Conservation (phyloP, 1,284 basidiomycete genomes). For the Tetrapyrgos nigripes region DNA sequence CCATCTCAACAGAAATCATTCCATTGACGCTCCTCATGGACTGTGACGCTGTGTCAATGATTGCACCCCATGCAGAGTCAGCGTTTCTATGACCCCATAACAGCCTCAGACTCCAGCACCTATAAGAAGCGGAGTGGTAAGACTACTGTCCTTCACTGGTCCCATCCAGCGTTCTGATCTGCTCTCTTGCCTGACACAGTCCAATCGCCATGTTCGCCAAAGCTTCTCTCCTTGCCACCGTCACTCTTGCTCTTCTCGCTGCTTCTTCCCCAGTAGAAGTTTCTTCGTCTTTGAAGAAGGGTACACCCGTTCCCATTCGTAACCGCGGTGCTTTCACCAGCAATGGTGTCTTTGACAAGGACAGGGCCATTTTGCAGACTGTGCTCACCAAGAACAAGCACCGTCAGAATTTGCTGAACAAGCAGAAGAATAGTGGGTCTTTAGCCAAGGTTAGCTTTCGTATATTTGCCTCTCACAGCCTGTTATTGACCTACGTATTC, state of each 20-base stretch:
- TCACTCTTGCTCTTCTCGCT: slow-evolving; percentile 4
- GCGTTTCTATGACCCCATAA: too few relatives aligned
- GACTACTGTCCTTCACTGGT: background rate
- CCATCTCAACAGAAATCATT: too few relatives aligned
- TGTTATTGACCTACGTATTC: background rate
- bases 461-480: background rate
- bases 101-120: too few relatives aligned
- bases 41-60: too few relatives aligned
- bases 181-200: background rate
- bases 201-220: slow-evolving; percentile 7
- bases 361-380: slow-evolving; percentile 23
- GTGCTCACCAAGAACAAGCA: slow-evolving; percentile 30
- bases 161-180: background rate
- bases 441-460: slow-evolving; percentile 17
- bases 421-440: slow-evolving; percentile 28
- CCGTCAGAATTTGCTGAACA: slow-evolving; percentile 30
- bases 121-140: background rate
- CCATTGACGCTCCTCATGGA: too few relatives aligned
- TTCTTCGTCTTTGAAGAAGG: background rate
- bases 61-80: too few relatives aligned
- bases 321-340: slow-evolving; percentile 20
- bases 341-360: slow-evolving; percentile 30
- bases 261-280: background rate
- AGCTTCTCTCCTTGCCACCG: slow-evolving; percentile 5
- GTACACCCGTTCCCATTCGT: slow-evolving; percentile 9